These are phyloP conservation scores for Pittosporum tobira DNA, from an alignment of 129 eudicot genomes.

Conservation along the genomic window DNA sequence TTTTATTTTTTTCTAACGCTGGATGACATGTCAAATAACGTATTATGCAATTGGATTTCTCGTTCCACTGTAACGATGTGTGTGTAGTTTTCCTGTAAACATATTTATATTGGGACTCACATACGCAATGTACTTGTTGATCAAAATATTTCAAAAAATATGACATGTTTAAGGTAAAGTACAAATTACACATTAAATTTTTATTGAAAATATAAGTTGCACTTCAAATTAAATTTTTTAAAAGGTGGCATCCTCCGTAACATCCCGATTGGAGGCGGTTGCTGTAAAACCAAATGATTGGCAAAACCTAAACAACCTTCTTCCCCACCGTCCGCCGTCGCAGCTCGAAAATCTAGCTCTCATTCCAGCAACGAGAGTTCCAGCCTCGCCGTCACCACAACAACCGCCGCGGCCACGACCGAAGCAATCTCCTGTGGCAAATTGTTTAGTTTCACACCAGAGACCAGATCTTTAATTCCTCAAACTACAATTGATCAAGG, in stretches of 20 bases:
- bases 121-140: no score
- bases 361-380: conserved; percentile 71
- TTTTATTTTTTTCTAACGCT: no score
- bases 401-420: conserved; percentile 11
- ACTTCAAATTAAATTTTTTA: no score
- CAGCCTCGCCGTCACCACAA: conserved; percentile 38
- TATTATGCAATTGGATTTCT: no score
- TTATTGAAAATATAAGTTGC: no score
- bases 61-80: no score
- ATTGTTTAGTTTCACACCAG: conserved; percentile 23
- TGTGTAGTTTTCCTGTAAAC: no score
- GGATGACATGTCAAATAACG: no score
- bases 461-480: conserved; percentile 15
- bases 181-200: no score
- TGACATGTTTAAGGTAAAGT: no score
- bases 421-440: conserved; percentile 23
- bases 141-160: no score
- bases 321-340: background rate
- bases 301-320: conserved; percentile 37
- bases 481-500: conserved; percentile 36
- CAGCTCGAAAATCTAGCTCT: conserved; percentile 29
- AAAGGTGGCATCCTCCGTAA: conserved; percentile 86
- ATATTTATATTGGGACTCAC: no score
- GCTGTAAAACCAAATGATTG: conserved; percentile 53
- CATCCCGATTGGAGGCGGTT: conserved; percentile 86